Evolutionary conservation across 257 asterid species (phyloP).

Genomic region (Scutellaria minor): DNA sequence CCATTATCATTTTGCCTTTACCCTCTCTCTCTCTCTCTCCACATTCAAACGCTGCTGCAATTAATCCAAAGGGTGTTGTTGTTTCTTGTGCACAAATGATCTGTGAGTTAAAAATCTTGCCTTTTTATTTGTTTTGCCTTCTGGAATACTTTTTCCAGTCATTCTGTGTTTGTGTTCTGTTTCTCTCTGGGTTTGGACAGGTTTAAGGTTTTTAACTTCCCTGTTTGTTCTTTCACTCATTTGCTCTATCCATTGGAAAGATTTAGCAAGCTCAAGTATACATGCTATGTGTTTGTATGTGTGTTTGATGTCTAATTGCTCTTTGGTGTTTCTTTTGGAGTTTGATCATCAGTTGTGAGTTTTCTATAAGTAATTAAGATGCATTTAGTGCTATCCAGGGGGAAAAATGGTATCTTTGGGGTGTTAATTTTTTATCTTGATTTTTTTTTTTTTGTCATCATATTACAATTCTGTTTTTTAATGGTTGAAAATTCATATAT

Average conservation of each 20-base stretch:
- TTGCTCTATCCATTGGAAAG: constrained; percentile 19
- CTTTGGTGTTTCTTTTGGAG: constrained; percentile 14
- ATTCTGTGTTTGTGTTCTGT: background rate
- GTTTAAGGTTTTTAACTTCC: constrained; percentile 29
- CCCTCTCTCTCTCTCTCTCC: constrained; percentile 26
- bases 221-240: constrained; percentile 13
- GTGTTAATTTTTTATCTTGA: background rate
- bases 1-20: constrained; percentile 39
- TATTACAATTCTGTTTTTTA: background rate
- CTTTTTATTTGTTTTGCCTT: constrained; percentile 14
- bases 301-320: constrained; percentile 5
- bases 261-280: constrained; percentile 30
- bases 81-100: constrained; percentile 43
- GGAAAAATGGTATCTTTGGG: background rate
- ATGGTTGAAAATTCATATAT: constrained; percentile 4
- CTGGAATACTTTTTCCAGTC: constrained; percentile 25
- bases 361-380: constrained; percentile 3
- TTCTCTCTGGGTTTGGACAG: constrained; percentile 17
- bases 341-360: constrained; percentile 23
- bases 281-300: background rate
- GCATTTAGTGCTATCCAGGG: constrained; percentile 17
- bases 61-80: constrained; percentile 30
- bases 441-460: background rate
- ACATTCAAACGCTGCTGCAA: constrained; percentile 43
- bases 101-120: constrained; percentile 44